Evolutionary conservation across 2,329 filamentous ascomycete species (phyloP), one percentile per base, ranked within the genome.

Genomic region (Trichoderma sp.): DNA sequence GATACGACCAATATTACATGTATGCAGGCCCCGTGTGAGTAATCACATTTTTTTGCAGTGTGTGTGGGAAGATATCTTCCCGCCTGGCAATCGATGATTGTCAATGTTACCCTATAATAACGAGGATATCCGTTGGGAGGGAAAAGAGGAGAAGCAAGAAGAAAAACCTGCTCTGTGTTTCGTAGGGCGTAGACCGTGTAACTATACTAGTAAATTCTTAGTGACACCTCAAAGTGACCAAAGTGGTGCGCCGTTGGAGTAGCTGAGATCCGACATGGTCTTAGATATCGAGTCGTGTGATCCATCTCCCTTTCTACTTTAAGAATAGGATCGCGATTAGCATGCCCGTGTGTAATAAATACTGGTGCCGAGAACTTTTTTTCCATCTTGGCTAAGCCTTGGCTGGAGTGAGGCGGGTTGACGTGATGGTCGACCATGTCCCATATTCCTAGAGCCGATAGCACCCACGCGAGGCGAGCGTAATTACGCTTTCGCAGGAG

Each of bases 241-340:
- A 43, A 43, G 36, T n/a, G 50, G 17, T 28, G 32, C 64, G 50
- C 47, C 11, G 26, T 67, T 36, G 20, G 50, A 36, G 50, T 20
- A 57, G 64, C 32, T 57, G 34, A 30, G 57, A 67, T 53, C 47
- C 47, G 47, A n/a, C 20, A 26, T 13, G 20, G 17, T 43, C 30
- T 50, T 17, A 23, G 53, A 36, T 28, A 23, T 67, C 50, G 64
- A 67, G 64, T 67, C 64, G 64, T 67, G 64, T 67, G 64, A 67
- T 67, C 50, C 47, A 30, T 50, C 43, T 50, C 43, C n/a, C 43
- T 20, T 30, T 47, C 26, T 53, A 23, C 23, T 43, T 13, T 47
- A 13, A 13, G n/a, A 32, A 43, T 26, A 63, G 36, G 26, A 28
- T 15, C 30, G 30, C n/a, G 26, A 34, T 30, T 63, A 39, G 32